Conservation (phyloP, 306 rosid species). For the Trifolium subterraneum region DNA sequence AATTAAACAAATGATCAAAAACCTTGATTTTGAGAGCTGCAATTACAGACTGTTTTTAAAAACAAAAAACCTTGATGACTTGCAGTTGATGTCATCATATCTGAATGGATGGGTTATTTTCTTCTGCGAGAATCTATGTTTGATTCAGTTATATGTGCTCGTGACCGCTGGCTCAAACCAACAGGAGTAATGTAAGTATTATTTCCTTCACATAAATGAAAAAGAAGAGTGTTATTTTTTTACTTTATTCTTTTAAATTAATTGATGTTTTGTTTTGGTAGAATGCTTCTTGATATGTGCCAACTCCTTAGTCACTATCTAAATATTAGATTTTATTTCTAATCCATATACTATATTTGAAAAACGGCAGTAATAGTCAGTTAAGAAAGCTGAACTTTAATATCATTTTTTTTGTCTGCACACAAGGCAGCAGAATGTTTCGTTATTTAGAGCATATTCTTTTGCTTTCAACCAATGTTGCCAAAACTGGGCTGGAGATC, state of each 20-base stretch:
- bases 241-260: constrained; percentile 3
- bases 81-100: constrained; percentile 94
- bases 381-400: background rate
- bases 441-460: too few species aligned
- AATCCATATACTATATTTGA: background rate
- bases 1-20: too few species aligned
- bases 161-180: constrained; percentile 98
- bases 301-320: constrained; percentile 12
- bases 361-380: background rate
- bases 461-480: too few species aligned
- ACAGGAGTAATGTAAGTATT: constrained; percentile 86
- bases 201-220: background rate
- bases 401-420: too few species aligned
- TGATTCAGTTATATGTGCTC: constrained; percentile 98
- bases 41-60: background rate
- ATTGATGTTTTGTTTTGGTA: constrained; percentile 22
- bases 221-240: background rate
- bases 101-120: constrained; percentile 99
- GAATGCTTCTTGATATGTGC: constrained; percentile 30
- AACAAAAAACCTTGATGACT: constrained; percentile 15
- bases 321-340: background rate
- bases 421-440: too few species aligned
- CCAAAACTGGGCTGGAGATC: too few species aligned
- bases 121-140: constrained; percentile 98
- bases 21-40: background rate